These are phyloP conservation scores for Orbilia oligospora DNA, from an alignment of 2,329 filamentous ascomycete species.

Conservation along the genomic window DNA sequence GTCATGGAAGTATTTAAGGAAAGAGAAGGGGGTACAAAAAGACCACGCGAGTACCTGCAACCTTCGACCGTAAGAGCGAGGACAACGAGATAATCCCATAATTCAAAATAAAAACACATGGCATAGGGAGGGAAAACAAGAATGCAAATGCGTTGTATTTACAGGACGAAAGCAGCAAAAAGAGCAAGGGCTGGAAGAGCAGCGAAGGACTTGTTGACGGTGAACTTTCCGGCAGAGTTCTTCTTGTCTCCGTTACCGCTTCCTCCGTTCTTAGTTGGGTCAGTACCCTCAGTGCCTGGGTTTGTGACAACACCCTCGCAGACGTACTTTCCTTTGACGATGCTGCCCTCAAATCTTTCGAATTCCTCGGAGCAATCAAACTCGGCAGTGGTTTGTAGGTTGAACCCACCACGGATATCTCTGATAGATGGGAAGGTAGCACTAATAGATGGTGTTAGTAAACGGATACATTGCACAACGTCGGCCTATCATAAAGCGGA, in stretches of 20 bases:
- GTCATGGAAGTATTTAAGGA: slow-evolving; percentile 50
- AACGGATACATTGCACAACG: not conserved
- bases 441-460: slow-evolving; percentile 70
- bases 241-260: slow-evolving; percentile 65
- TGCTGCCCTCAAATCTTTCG: slow-evolving; percentile 67
- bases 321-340: slow-evolving; percentile 63
- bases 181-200: slow-evolving; percentile 67
- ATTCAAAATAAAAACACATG: slow-evolving; percentile 62
- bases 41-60: slow-evolving; percentile 48
- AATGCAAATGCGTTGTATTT: slow-evolving; percentile 53
- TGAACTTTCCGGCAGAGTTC: slow-evolving; percentile 66
- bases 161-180: slow-evolving; percentile 65
- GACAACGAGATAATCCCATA: slow-evolving; percentile 48
- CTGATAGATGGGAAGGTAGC: slow-evolving; percentile 78
- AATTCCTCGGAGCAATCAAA: slow-evolving; percentile 74
- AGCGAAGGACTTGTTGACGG: slow-evolving; percentile 60
- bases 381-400: slow-evolving; percentile 76
- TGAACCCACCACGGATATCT: slow-evolving; percentile 80
- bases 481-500: not conserved
- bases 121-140: slow-evolving; percentile 57
- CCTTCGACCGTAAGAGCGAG: slow-evolving; percentile 43
- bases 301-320: slow-evolving; percentile 52
- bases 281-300: slow-evolving; percentile 57
- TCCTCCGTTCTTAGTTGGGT: slow-evolving; percentile 62
- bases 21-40: slow-evolving; percentile 43